phyloP scores from a whole-genome alignment of 495 filamentous ascomycete genomes.

The Glonium stellatum region DNA sequence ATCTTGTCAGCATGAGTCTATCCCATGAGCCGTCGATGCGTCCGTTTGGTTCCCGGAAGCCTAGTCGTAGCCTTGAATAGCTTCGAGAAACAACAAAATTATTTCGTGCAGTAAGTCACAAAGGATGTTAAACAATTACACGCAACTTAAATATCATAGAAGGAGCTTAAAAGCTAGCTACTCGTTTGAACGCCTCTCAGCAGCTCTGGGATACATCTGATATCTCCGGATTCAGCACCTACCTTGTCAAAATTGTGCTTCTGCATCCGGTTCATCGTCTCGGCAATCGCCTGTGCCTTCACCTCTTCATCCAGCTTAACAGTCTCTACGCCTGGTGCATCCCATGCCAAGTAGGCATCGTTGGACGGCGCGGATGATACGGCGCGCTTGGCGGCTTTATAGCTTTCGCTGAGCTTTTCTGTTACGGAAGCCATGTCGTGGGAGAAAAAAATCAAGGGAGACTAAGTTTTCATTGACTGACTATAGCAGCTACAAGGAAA shows the following conservation, averaged over 20 bases:
- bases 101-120: too few species aligned
- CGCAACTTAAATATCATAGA: not conserved
- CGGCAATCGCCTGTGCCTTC: constrained; percentile 19
- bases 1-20: too few species aligned
- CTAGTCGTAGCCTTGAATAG: too few species aligned
- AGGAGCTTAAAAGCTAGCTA: too few species aligned
- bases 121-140: too few species aligned
- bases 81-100: too few species aligned
- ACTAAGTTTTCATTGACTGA: not conserved
- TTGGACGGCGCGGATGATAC: constrained; percentile 14
- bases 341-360: constrained; percentile 12
- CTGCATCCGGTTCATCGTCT: constrained; percentile 27
- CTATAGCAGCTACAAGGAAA: not conserved
- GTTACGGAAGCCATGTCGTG: constrained; percentile 7
- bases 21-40: too few species aligned
- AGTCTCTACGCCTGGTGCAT: constrained; percentile 22
- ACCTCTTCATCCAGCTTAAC: constrained; percentile 18
- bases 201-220: too few species aligned
- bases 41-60: too few species aligned
- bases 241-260: constrained; percentile 26
- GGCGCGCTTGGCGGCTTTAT: constrained; percentile 11
- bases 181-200: too few species aligned
- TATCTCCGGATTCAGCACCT: not conserved
- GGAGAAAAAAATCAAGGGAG: too few species aligned
- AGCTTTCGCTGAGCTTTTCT: not conserved